Base-by-base conservation (phyloP, 139 green algal genomes). In the Yamagishiella unicocca region DNA sequence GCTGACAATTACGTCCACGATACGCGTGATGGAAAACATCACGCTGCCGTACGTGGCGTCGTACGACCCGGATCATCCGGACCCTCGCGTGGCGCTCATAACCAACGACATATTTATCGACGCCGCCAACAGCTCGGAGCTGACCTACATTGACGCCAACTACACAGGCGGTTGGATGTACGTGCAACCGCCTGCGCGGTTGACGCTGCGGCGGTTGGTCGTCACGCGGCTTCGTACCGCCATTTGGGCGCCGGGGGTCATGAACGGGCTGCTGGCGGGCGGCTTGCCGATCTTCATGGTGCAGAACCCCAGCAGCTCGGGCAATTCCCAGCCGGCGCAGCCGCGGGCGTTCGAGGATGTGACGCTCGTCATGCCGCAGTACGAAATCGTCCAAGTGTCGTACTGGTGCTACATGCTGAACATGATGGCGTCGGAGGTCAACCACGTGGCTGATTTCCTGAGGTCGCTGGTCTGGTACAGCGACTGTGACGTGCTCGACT, bases 211-310 rank as follows among this genome's bases (percentile, higher is more conserved):
- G 31, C 43, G 62, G 31, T 31, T 86, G 80, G 31, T 77, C 22
- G 43, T 86, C 19, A 86, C 80, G 40, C 80, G 80, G 31, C 45
- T 77, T 31, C 42, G 33, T 2, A 0, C 19, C 7, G 22, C 22
- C 1, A 45, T 77, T 5, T 67, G 53, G 54, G 54, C 62, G 62
- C 80, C 61, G 21, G 80, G 80, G 9, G 80, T 73, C 9, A 66
- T 73, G 58, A 72, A 86, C 31, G 80, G 62, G 31, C 37, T 86
- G n/a, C 64, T 86, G 43, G 80, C 61, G n/a, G 80, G 80, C 80
- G 80, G 12, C 21, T 4, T 77, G 31, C 64, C 80, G n/a, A 17
- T 86, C 31, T 42, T 31, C 54, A 78, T 86, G 80, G 17, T 86
- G 43, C 9, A 46, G n/a, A 61, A 27, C 31, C 19, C 43, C 0